phyloP scores from a whole-genome alignment of 208 protist genomes.

The Willaertia magna region DNA sequence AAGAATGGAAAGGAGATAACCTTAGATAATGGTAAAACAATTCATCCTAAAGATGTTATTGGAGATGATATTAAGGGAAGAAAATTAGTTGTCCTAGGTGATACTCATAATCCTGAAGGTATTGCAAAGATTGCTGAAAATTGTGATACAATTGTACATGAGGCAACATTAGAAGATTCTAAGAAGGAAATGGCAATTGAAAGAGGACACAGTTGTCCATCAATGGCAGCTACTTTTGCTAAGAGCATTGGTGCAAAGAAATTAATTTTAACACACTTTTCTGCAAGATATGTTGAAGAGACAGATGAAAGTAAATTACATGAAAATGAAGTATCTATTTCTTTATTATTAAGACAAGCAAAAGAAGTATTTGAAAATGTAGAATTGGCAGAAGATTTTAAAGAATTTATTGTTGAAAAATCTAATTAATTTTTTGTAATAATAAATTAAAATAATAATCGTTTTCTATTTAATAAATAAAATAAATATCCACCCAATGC shows the following conservation, averaged over 20 bases:
- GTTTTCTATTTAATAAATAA: neutral
- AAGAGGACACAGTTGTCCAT: constrained; percentile 5
- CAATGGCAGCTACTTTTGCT: constrained; percentile 23
- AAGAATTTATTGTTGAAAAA: neutral
- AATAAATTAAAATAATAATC: neutral
- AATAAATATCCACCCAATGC: neutral
- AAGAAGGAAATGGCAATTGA: neutral
- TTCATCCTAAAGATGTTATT: constrained; percentile 9
- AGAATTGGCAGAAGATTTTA: neutral
- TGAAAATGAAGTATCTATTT: neutral
- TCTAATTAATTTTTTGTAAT: neutral
- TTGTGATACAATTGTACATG: constrained; percentile 8
- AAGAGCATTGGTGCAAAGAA: neutral
- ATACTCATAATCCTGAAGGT: constrained; percentile 10
- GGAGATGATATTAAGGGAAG: constrained; percentile 11
- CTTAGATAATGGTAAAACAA: neutral
- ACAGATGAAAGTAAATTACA: neutral
- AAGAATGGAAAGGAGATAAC: constrained; percentile 13
- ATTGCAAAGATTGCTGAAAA: constrained; percentile 6
- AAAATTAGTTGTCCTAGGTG: constrained; percentile 15
- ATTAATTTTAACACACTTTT: constrained; percentile 27
- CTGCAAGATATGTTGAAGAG: constrained; percentile 25
- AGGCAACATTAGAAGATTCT: constrained; percentile 12
- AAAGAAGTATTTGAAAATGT: neutral
- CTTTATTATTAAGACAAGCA: neutral